phyloP scores from a whole-genome alignment of 768 basidiomycete species.

The Leccinum obscurum region DNA sequence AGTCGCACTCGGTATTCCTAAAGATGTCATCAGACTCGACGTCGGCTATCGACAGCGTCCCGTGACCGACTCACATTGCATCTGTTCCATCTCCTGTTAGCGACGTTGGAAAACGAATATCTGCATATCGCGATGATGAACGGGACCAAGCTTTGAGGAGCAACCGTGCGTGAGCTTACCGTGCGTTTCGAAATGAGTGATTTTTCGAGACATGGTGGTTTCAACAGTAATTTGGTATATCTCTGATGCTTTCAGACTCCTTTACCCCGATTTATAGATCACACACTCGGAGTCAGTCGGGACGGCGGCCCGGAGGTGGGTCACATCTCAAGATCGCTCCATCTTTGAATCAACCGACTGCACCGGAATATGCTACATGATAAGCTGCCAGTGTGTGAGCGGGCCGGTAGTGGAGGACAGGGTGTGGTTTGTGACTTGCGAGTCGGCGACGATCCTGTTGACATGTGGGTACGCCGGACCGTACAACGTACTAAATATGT shows the following conservation, averaged over 20 bases:
- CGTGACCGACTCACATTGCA: constrained; percentile 63
- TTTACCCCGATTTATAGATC: constrained; percentile 3
- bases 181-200: constrained; percentile 58
- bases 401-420: background rate
- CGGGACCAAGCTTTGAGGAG: background rate
- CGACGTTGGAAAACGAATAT: constrained; percentile 91
- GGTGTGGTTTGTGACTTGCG: background rate
- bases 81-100: constrained; percentile 91
- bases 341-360: background rate
- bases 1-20: constrained; percentile 96
- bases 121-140: constrained; percentile 37
- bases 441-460: background rate
- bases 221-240: background rate
- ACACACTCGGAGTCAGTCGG: constrained; percentile 7
- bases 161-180: constrained; percentile 37
- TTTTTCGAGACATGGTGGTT: constrained; percentile 37
- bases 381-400: background rate
- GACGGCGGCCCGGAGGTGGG: constrained; percentile 13
- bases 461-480: background rate
- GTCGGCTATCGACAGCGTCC: background rate
- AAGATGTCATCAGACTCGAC: background rate
- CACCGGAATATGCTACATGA: background rate
- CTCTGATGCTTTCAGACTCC: background rate
- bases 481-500: background rate
- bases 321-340: background rate